Evolutionary conservation across 139 green algal species (phyloP).

Genomic region (Prasinococcaceae sp.): DNA sequence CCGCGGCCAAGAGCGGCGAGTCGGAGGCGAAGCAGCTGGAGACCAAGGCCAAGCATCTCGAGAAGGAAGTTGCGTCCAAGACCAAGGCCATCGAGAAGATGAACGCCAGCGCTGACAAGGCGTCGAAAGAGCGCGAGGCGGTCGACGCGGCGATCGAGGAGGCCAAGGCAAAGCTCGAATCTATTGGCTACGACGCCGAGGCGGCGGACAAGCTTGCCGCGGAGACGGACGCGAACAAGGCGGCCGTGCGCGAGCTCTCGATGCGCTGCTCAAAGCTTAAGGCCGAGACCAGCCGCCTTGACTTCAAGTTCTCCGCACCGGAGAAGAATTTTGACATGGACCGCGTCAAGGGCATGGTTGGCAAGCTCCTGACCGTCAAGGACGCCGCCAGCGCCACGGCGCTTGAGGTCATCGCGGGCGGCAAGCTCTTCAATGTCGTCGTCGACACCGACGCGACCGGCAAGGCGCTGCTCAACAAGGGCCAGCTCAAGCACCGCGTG

Average conservation of each 20-base stretch:
- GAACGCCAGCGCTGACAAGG: conserved; percentile 20
- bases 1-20: conserved; percentile 15
- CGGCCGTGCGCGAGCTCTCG: too few relatives aligned
- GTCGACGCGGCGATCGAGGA: conserved; percentile 26
- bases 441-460: conserved; percentile 65
- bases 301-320: conserved; percentile 66
- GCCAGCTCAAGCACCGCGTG: conserved; percentile 62
- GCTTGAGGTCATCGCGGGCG: conserved; percentile 80
- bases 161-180: conserved; percentile 33
- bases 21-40: conserved; percentile 46
- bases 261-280: too few relatives aligned
- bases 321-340: conserved; percentile 36
- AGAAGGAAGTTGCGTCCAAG: conserved; percentile 61
- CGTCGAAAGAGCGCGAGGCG: conserved; percentile 41
- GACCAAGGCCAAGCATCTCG: conserved; percentile 51
- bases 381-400: conserved; percentile 52
- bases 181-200: conserved; percentile 10
- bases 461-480: conserved; percentile 73
- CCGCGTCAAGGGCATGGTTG: conserved; percentile 63
- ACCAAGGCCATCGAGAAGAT: conserved; percentile 67
- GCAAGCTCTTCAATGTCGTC: conserved; percentile 87
- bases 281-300: conserved; percentile 20
- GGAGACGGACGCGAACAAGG: neutral
- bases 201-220: neutral
- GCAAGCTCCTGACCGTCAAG: conserved; percentile 57